Evolutionary conservation across 148 eudicot genomes (phyloP).

Genomic region (Gaultheria prostrata): DNA sequence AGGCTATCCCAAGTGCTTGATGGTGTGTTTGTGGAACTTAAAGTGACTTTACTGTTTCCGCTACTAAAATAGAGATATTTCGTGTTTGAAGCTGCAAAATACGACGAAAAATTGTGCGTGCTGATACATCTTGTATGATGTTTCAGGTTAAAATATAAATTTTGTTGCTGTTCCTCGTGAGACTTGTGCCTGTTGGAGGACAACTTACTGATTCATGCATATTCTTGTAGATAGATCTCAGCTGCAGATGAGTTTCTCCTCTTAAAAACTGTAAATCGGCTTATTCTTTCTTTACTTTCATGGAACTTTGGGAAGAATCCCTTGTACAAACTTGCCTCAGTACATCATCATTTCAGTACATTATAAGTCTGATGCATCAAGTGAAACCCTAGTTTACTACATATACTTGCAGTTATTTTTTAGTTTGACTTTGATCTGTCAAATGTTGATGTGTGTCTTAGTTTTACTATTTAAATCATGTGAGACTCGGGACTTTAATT

Average conservation of each 20-base stretch:
- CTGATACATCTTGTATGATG: not conserved
- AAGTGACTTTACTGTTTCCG: not conserved
- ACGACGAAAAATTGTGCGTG: not conserved
- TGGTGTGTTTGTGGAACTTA: not conserved
- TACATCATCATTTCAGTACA: constrained; percentile 17
- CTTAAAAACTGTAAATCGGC: constrained; percentile 66
- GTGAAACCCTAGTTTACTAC: constrained; percentile 14
- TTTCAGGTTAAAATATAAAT: constrained; percentile 17
- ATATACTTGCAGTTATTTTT: not conserved
- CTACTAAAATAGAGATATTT: not conserved
- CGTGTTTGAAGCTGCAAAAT: not conserved
- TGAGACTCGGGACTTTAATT: not conserved
- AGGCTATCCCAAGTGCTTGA: not conserved
- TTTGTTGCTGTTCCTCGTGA: constrained; percentile 2
- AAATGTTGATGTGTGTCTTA: not conserved
- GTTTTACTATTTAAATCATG: not conserved
- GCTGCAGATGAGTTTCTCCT: constrained; percentile 97
- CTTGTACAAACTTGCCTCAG: constrained; percentile 43
- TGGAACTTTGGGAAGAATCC: constrained; percentile 27
- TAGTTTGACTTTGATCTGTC: not conserved
- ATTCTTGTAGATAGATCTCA: constrained; percentile 67
- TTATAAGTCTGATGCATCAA: not conserved
- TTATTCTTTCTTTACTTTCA: constrained; percentile 24
- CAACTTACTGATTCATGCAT: constrained; percentile 38
- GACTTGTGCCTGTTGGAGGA: constrained; percentile 18